Conservation (phyloP, 2,329 filamentous ascomycete genomes). For the Fusarium paranaense region DNA sequence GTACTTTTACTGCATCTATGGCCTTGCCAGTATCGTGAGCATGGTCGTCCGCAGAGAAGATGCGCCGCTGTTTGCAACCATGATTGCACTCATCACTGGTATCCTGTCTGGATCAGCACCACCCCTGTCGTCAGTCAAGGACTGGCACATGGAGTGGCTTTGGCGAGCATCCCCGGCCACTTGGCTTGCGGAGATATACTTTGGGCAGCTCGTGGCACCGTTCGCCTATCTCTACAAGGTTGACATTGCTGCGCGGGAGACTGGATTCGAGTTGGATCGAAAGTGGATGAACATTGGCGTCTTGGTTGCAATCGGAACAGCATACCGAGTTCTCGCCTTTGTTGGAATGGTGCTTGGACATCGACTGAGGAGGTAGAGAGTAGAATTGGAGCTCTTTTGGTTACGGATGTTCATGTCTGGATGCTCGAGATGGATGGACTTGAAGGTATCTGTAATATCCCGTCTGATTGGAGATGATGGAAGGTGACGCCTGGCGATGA, state of each 20-base stretch:
- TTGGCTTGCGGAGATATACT: slow-evolving; percentile 69
- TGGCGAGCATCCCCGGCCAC: slow-evolving; percentile 66
- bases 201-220: slow-evolving; percentile 62
- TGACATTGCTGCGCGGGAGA: slow-evolving; percentile 54
- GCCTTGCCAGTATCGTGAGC: slow-evolving; percentile 62
- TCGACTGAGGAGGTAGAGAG: slow-evolving; percentile 35
- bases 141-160: slow-evolving; percentile 66
- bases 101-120: slow-evolving; percentile 67
- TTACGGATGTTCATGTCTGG: neutral
- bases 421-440: neutral
- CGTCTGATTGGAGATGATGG: neutral
- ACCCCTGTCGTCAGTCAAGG: slow-evolving; percentile 58
- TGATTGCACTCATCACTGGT: slow-evolving; percentile 64
- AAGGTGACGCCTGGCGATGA: neutral
- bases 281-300: slow-evolving; percentile 59
- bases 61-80: slow-evolving; percentile 66
- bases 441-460: neutral
- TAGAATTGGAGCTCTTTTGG: neutral
- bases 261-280: slow-evolving; percentile 60
- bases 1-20: slow-evolving; percentile 71
- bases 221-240: slow-evolving; percentile 64
- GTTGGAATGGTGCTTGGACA: slow-evolving; percentile 39
- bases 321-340: slow-evolving; percentile 58
- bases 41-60: slow-evolving; percentile 68
- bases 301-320: slow-evolving; percentile 56